Percentiles rank a stretch among this genome's conserved stretches.
Conservation (phyloP, 2,329 filamentous ascomycete genomes). For the Pezicula radicicola region DNA sequence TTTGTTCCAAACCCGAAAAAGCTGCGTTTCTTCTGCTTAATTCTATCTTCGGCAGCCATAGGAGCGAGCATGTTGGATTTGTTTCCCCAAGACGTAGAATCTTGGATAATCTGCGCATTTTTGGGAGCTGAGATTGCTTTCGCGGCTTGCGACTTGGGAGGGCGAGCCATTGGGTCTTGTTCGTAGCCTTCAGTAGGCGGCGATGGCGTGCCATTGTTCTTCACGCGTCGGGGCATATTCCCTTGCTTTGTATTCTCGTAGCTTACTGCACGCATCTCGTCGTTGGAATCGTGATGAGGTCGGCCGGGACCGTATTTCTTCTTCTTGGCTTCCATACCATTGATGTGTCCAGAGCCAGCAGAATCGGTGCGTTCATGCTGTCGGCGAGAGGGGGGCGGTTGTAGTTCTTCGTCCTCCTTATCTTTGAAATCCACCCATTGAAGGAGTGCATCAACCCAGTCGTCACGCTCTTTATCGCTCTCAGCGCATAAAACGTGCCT, state of each 20-base stretch:
- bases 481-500: slow-evolving; percentile 95
- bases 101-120: slow-evolving; percentile 80
- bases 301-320: slow-evolving; percentile 32
- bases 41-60: slow-evolving; percentile 67
- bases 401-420: slow-evolving; percentile 46
- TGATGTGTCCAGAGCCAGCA: slow-evolving; percentile 29
- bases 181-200: slow-evolving; percentile 25
- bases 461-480: slow-evolving; percentile 86
- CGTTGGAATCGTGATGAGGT: slow-evolving; percentile 30
- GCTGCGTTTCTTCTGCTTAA: slow-evolving; percentile 73
- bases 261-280: slow-evolving; percentile 33
- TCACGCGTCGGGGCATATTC: slow-evolving; percentile 27
- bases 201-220: slow-evolving; percentile 26
- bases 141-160: slow-evolving; percentile 30
- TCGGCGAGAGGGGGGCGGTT: slow-evolving; percentile 22
- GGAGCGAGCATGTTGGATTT: slow-evolving; percentile 52
- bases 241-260: slow-evolving; percentile 34
- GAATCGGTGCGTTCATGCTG: slow-evolving; percentile 37
- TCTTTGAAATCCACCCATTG: slow-evolving; percentile 82
- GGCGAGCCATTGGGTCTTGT: slow-evolving; percentile 21
- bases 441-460: slow-evolving; percentile 87
- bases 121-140: slow-evolving; percentile 79
- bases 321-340: slow-evolving; percentile 38
- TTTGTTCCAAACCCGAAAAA: slow-evolving; percentile 69
- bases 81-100: slow-evolving; percentile 83